Percentiles rank a stretch among this genome's conserved stretches.
These are phyloP conservation scores for Avena insularis DNA, from an alignment of 176 grass and related monocot species.

Conservation along the genomic window DNA sequence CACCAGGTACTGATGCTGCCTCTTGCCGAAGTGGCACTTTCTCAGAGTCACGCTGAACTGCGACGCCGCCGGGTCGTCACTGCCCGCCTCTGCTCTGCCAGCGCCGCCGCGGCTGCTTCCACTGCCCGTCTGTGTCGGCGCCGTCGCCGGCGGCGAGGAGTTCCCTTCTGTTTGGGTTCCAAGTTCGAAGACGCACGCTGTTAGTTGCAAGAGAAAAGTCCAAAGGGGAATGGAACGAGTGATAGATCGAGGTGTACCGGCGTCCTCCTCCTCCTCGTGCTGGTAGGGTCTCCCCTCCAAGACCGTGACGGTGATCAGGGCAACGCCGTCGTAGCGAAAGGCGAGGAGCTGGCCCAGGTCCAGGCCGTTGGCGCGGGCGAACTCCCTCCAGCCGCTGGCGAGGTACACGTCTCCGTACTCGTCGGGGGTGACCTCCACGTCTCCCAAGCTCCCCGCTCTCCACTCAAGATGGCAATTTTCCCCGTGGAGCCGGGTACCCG, in stretches of 20 bases:
- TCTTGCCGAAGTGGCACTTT: slow-evolving; percentile 29
- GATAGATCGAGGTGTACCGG: not conserved
- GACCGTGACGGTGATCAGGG: slow-evolving; percentile 35
- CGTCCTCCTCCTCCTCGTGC: not conserved
- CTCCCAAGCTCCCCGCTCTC: slow-evolving; percentile 32
- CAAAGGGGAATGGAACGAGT: not conserved
- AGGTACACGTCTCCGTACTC: slow-evolving; percentile 36
- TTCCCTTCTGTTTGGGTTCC: not conserved
- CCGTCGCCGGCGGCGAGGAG: not conserved
- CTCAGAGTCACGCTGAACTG: slow-evolving; percentile 44
- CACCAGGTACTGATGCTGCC: slow-evolving; percentile 59
- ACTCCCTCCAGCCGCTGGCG: slow-evolving; percentile 37
- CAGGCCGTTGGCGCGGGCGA: slow-evolving; percentile 39
- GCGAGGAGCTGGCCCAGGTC: slow-evolving; percentile 31
- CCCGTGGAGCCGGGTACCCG: no score
- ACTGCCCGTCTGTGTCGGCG: not conserved
- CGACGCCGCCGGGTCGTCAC: not conserved
- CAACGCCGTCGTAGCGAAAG: slow-evolving; percentile 38
- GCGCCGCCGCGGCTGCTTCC: not conserved
- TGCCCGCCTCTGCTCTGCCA: not conserved
- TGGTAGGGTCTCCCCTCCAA: slow-evolving; percentile 34
- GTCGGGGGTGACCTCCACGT: slow-evolving; percentile 26
- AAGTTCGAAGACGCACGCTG: not conserved
- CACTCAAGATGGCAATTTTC: not conserved
- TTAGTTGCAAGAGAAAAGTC: not conserved